Evolutionary conservation across 345 rosid species (phyloP), one percentile per base, ranked within the genome.

Genomic region (Acer negundo): DNA sequence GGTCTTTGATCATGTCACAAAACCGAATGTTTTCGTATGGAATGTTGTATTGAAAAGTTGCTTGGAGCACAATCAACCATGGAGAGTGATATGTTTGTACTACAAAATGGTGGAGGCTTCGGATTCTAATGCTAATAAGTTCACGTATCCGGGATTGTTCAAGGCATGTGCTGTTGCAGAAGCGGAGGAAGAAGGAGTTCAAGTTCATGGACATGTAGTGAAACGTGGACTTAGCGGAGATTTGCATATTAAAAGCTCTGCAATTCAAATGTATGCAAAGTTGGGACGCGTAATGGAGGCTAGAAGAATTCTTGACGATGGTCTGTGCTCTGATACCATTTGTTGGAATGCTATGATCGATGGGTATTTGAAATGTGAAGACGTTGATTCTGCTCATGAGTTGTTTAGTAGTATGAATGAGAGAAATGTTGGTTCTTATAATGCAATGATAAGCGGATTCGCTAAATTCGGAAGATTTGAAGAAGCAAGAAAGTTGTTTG

Each of bases 211-310:
- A 28, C 87, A 82, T 70, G 82, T 83, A 47, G 78, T 88, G 53
- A 88, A 88, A 78, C 77, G 10, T 5, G 89, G 91, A 58, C 49
- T 86, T 58, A 24, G 42, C 20, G 59, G 79, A 55, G 90, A 88
- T 64, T 73, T 55, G 75, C 88, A 88, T 46, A 69, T 89, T 2
- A 82, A 42, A 73, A 85, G 92, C 73, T 70, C 87, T 12, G 92
- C 85, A 56, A 89, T 89, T 79, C 86, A 82, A 58, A 89, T 89
- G 92, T 86, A 86, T 77, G 86, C 85, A 13, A 65, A 62, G 38
- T 83, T 82, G 75, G 82, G 87, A 4, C 40, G 44, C 2, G 44
- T 83, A 19, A 72, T 1, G 24, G 86, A 80, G 17, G 92, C 88
- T 2, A 70, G 87, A 65, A 69, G 70, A 38, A 22, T 86, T 82